These are phyloP conservation scores for Mycena maculata DNA, from an alignment of 768 basidiomycete genomes.

Conservation along the genomic window DNA sequence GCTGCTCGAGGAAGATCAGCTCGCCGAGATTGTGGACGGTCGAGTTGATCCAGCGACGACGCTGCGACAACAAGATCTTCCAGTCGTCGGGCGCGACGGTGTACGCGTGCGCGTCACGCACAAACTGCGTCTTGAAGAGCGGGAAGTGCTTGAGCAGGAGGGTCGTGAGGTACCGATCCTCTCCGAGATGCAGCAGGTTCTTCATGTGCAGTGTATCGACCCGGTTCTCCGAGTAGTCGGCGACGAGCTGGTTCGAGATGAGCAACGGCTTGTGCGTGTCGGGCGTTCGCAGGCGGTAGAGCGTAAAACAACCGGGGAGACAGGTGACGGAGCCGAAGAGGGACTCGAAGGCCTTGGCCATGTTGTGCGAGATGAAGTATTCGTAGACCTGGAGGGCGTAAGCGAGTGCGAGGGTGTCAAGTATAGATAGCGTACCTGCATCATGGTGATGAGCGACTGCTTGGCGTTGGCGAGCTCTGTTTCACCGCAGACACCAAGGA, in stretches of 20 bases:
- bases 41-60: constrained; percentile 99
- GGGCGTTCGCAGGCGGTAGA: constrained; percentile 93
- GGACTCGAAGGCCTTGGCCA: constrained; percentile 98
- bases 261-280: constrained; percentile 96
- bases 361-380: constrained; percentile 98
- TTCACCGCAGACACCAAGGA: constrained; percentile 95
- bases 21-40: constrained; percentile 98
- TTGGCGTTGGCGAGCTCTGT: constrained; percentile 93
- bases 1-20: constrained; percentile 88
- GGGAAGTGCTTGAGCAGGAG: constrained; percentile 97
- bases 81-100: constrained; percentile 97
- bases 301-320: constrained; percentile 98
- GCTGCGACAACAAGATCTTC: constrained; percentile 93
- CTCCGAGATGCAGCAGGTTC: constrained; percentile 96
- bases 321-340: constrained; percentile 98
- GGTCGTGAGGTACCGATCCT: constrained; percentile 98
- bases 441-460: constrained; percentile 96
- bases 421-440: constrained; percentile 70
- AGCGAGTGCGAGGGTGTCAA: constrained; percentile 10
- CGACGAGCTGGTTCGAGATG: constrained; percentile 89
- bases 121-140: constrained; percentile 92
- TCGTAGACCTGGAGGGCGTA: constrained; percentile 81
- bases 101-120: constrained; percentile 92
- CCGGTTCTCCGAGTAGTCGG: constrained; percentile 95
- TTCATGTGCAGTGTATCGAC: constrained; percentile 99